A percentile compares a stretch with the other conserved stretches of the same genome.
These are phyloP conservation scores for Peniophora sp. DNA, from an alignment of 1,284 basidiomycete genomes.

Conservation along the genomic window DNA sequence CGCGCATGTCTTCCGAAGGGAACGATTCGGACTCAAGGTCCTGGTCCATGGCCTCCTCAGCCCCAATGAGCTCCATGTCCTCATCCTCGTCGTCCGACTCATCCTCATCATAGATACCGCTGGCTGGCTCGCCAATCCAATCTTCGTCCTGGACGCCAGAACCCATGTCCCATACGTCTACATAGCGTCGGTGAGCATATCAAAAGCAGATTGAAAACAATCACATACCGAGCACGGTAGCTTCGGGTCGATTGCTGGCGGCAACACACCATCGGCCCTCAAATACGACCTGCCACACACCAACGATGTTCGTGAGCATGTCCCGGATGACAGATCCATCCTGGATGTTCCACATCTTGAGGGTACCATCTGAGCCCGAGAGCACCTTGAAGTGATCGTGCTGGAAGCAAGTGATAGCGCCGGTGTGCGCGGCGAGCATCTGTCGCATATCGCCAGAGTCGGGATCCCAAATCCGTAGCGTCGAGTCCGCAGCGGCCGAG, in stretches of 20 bases:
- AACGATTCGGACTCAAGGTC: constrained; percentile 36
- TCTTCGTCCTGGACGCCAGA: constrained; percentile 48
- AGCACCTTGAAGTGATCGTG: constrained; percentile 96
- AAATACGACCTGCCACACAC: constrained; percentile 95
- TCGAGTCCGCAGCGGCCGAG: constrained; percentile 91
- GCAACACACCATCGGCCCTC: constrained; percentile 89
- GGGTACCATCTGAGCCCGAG: constrained; percentile 88
- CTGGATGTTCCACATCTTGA: constrained; percentile 94
- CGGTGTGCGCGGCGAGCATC: constrained; percentile 80
- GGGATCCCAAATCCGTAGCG: constrained; percentile 88
- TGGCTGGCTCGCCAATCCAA: constrained; percentile 45
- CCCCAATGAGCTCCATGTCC: constrained; percentile 33
- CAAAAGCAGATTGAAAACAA: constrained; percentile 38
- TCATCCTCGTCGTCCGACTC: constrained; percentile 39
- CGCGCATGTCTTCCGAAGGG: constrained; percentile 37
- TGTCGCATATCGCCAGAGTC: constrained; percentile 72
- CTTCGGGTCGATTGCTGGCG: constrained; percentile 76
- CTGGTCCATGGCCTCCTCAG: constrained; percentile 64
- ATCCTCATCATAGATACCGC: constrained; percentile 46
- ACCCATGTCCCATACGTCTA: constrained; percentile 77
- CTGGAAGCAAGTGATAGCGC: constrained; percentile 95
- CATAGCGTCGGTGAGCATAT: no score
- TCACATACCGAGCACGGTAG: constrained; percentile 83
- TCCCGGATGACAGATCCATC: constrained; percentile 82
- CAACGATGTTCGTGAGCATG: constrained; percentile 80